phyloP scores from a whole-genome alignment of 805 yeast species.

The Ogataea philodendri region DNA sequence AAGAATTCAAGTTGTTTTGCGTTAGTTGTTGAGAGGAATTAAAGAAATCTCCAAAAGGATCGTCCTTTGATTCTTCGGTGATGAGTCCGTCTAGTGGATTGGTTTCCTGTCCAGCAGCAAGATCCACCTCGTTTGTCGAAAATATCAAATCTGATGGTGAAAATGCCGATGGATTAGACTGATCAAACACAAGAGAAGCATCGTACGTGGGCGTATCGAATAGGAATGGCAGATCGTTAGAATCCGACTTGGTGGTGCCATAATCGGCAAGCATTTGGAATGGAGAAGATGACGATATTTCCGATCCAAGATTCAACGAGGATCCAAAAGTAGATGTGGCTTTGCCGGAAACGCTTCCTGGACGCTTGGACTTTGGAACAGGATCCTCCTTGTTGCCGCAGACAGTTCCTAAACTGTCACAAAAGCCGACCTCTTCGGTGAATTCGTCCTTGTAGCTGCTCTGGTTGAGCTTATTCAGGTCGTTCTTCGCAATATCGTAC shows the following conservation, averaged over 20 bases:
- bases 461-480: conserved; percentile 22
- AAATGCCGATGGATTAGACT: conserved; percentile 17
- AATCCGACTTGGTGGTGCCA: conserved; percentile 12
- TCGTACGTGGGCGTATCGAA: conserved; percentile 50
- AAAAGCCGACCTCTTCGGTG: conserved; percentile 75
- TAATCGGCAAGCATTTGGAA: conserved; percentile 22
- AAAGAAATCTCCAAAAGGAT: conserved; percentile 42
- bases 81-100: conserved; percentile 36
- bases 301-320: conserved; percentile 4
- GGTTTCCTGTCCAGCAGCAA: conserved; percentile 12
- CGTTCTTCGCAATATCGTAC: not conserved
- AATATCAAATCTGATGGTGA: conserved; percentile 15
- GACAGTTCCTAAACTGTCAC: conserved; percentile 71
- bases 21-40: conserved; percentile 18
- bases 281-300: conserved; percentile 19
- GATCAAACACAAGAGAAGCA: conserved; percentile 48
- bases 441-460: conserved; percentile 38
- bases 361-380: conserved; percentile 44
- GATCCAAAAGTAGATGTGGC: conserved; percentile 2
- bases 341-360: conserved; percentile 13
- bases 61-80: conserved; percentile 57
- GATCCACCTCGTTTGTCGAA: conserved; percentile 4
- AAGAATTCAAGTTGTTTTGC: conserved; percentile 20
- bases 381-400: conserved; percentile 79
- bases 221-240: conserved; percentile 45